Evolutionary conservation across 345 rosid species (phyloP).

Genomic region (Dovyalis caffra): DNA sequence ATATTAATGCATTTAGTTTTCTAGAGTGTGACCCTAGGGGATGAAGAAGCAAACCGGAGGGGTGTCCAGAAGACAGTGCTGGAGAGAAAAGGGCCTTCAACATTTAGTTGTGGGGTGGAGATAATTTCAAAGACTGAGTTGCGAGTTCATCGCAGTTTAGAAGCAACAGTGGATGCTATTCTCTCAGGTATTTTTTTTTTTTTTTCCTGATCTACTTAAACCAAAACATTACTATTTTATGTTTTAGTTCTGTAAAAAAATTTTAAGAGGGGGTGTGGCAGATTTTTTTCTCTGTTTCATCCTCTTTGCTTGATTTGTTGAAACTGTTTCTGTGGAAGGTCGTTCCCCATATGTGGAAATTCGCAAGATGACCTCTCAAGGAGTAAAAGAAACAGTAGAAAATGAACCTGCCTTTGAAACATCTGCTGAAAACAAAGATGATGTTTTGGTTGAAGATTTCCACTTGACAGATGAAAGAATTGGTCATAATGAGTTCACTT

Average conservation of each 20-base stretch:
- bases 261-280: neutral
- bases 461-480: conserved; percentile 28
- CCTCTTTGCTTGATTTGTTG: conserved; percentile 6
- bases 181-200: conserved; percentile 51
- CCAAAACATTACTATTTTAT: neutral
- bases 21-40: conserved; percentile 87
- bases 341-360: conserved; percentile 61
- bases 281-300: neutral
- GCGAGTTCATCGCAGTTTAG: conserved; percentile 85
- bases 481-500: conserved; percentile 26
- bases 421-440: conserved; percentile 27
- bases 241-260: neutral
- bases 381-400: conserved; percentile 28
- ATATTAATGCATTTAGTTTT: conserved; percentile 17
- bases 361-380: conserved; percentile 50
- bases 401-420: conserved; percentile 27
- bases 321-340: conserved; percentile 44
- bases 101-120: conserved; percentile 77
- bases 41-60: conserved; percentile 80
- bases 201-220: conserved; percentile 1
- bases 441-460: conserved; percentile 32
- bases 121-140: conserved; percentile 77
- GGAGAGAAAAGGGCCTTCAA: conserved; percentile 87
- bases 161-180: conserved; percentile 84
- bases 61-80: conserved; percentile 84